phyloP scores from a whole-genome alignment of 495 filamentous ascomycete genomes.

The Sabuloglossum arenarium region DNA sequence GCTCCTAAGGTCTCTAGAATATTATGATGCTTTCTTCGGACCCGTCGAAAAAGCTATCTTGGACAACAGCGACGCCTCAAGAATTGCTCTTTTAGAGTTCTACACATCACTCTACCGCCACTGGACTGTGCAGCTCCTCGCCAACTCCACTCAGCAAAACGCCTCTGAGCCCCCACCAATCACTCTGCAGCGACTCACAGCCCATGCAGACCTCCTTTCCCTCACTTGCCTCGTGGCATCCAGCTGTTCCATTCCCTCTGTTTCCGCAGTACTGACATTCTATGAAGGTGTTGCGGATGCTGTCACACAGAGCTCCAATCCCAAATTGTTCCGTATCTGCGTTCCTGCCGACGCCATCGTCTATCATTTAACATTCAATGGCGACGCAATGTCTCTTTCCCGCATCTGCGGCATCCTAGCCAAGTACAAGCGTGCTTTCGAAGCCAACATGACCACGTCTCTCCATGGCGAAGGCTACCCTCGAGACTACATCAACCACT shows the following conservation, averaged over 20 bases:
- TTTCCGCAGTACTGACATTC: slow-evolving; percentile 40
- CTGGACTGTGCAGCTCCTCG: slow-evolving; percentile 35
- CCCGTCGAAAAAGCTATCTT: slow-evolving; percentile 39
- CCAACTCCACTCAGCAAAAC: neutral
- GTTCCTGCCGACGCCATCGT: slow-evolving; percentile 47
- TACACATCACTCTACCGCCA: slow-evolving; percentile 48
- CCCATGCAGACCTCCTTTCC: slow-evolving; percentile 32
- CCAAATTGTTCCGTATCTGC: slow-evolving; percentile 33
- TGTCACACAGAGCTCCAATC: slow-evolving; percentile 29
- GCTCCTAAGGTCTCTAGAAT: slow-evolving; percentile 19
- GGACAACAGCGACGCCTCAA: slow-evolving; percentile 25
- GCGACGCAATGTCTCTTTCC: slow-evolving; percentile 41
- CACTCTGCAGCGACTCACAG: slow-evolving; percentile 3
- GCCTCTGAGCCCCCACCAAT: neutral
- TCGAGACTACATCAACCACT: slow-evolving; percentile 37
- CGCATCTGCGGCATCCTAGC: slow-evolving; percentile 45
- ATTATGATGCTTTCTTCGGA: slow-evolving; percentile 26
- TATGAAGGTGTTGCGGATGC: slow-evolving; percentile 38
- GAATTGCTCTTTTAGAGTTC: slow-evolving; percentile 38
- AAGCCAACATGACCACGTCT: slow-evolving; percentile 30
- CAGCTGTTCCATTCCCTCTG: slow-evolving; percentile 7
- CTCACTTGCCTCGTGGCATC: slow-evolving; percentile 36
- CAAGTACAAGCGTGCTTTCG: slow-evolving; percentile 55
- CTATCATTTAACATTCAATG: slow-evolving; percentile 46
- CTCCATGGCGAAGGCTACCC: slow-evolving; percentile 15